Conservation (phyloP, 345 rosid species). For the Salix udensis region DNA sequence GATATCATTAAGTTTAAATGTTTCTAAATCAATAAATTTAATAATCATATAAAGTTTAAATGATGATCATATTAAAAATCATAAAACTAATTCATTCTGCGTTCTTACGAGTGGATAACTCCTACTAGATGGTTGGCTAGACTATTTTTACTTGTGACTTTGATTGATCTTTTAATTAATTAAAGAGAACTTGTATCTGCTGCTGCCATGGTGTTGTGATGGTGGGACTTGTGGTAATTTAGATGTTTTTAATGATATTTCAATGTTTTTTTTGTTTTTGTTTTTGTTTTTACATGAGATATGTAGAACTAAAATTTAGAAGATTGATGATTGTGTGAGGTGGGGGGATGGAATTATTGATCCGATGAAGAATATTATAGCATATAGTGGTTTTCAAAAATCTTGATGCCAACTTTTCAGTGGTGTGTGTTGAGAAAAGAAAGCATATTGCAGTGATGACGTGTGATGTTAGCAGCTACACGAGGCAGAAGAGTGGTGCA, state of each 20-base stretch:
- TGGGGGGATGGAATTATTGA: background rate
- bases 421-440: background rate
- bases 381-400: background rate
- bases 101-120: no score
- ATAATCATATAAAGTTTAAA: no score
- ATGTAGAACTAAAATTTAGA: no score
- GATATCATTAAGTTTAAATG: rapidly evolving
- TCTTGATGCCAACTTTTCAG: background rate
- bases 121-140: no score
- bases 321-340: no score
- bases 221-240: background rate
- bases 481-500: background rate
- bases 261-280: no score
- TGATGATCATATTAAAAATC: no score
- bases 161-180: background rate
- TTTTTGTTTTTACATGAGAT: background rate
- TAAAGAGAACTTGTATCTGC: background rate
- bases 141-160: background rate
- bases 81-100: no score
- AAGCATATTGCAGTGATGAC: background rate
- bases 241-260: no score
- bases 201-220: background rate
- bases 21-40: no score
- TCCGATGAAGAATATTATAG: background rate
- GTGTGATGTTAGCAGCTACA: background rate